phyloP scores from a whole-genome alignment of 257 asterid genomes.

The Henckelia pumila region DNA sequence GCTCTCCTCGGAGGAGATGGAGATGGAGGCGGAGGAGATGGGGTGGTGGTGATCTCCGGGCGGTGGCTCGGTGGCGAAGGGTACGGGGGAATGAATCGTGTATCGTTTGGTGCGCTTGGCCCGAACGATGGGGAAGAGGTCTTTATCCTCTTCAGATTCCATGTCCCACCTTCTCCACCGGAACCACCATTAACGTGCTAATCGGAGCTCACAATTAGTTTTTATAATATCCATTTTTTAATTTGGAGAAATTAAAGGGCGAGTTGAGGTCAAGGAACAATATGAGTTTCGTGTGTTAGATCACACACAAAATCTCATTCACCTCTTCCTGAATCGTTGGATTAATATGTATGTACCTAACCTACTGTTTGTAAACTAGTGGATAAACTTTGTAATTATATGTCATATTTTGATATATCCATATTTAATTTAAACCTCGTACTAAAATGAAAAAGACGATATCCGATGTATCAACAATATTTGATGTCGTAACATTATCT shows the following conservation, averaged over 20 bases:
- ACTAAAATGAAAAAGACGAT: too few relatives aligned
- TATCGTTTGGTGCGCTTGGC: slow-evolving; percentile 56
- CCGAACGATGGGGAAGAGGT: slow-evolving; percentile 38
- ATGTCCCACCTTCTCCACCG: slow-evolving; percentile 29
- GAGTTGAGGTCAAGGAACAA: neutral
- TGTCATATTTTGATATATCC: too few relatives aligned
- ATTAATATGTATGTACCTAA: too few relatives aligned
- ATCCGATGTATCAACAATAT: too few relatives aligned
- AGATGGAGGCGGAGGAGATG: slow-evolving; percentile 13
- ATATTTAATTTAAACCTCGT: too few relatives aligned
- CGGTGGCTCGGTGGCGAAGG: slow-evolving; percentile 33
- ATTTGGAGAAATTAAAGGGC: neutral
- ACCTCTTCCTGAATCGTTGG: neutral
- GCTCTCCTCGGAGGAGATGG: slow-evolving; percentile 39
- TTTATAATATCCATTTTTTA: too few relatives aligned
- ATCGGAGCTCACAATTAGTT: neutral
- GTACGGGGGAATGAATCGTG: slow-evolving; percentile 43
- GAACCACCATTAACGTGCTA: slow-evolving; percentile 32
- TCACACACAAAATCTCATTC: neutral
- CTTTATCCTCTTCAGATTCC: slow-evolving; percentile 39
- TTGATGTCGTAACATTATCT: too few relatives aligned
- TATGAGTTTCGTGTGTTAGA: neutral
- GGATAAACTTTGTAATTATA: too few relatives aligned
- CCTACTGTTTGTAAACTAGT: too few relatives aligned
- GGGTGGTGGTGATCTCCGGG: too few relatives aligned